Base-by-base conservation (phyloP, 164 flowering plant genomes). In the Vitis labrusca region DNA sequence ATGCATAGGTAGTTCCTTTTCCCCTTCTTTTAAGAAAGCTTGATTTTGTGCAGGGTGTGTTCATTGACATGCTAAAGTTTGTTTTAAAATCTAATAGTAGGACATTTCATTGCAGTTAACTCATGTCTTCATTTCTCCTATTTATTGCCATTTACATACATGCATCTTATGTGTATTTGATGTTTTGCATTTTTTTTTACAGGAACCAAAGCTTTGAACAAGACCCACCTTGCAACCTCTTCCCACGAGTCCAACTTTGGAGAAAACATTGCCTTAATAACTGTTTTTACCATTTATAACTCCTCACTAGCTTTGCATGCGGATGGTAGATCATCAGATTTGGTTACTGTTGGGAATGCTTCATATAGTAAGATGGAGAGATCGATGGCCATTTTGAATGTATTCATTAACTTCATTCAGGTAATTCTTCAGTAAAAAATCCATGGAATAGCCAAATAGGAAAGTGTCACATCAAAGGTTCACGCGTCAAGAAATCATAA, bases 371-470 rank as follows among this genome's bases (percentile, higher is more conserved):
- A 94, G 76, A 74, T 77, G 67, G 96, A 86, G 78, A 86, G 90
- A 58, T 90, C 98, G 54, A 78, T 91, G 83, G 93, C 98, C 63
- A 70, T 93, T 67, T 78, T 94, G 76, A 79, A 91, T 82, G 82
- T 76, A 66, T 94, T 87, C 76, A 78, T 94, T 70, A 87, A 86
- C 63, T 91, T 91, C 80, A 89, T 94, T 75, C 87, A 90, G 97
- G 99, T 93, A 83, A 68, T 37, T 53, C n/a, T 72, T 65, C 10
- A 7, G 30, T 54, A 19, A 14, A 66, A 52, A 48, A 44, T 15
- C 2, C 44, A 56, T 19, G 5, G 30, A 64, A 9, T n/a, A 13
- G 8, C 50, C 2, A 30, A 61, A 65, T 15, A 8, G 10, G 9
- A 16, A 16, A n/a, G 29, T 50, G 15, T 10, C 10, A 9, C 47